Percentiles rank a stretch among this genome's conserved stretches.
These are phyloP conservation scores for Claviceps quebecensis DNA, from an alignment of 2,329 filamentous ascomycete genomes.

Conservation along the genomic window DNA sequence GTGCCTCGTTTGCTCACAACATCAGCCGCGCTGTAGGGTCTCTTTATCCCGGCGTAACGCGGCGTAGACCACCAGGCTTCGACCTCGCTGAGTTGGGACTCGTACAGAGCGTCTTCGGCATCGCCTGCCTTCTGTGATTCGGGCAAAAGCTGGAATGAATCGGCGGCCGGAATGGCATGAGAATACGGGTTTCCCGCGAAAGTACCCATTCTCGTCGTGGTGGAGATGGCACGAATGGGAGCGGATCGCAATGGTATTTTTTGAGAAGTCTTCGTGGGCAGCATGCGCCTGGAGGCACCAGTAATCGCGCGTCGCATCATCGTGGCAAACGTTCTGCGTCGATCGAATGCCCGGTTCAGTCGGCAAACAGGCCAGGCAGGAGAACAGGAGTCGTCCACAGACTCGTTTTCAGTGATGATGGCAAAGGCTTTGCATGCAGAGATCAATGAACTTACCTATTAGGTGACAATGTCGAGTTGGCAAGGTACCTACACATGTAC, in stretches of 20 bases:
- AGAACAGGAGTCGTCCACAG: neutral
- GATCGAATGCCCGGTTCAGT: neutral
- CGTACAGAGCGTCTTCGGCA: conserved; percentile 74
- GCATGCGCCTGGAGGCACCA: conserved; percentile 16
- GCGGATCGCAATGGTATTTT: conserved; percentile 8
- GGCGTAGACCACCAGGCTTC: conserved; percentile 82
- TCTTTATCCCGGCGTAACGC: conserved; percentile 76
- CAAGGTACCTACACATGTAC: neutral
- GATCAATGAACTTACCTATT: neutral
- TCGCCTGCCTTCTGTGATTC: conserved; percentile 63
- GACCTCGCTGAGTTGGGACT: conserved; percentile 71
- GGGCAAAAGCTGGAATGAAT: conserved; percentile 75
- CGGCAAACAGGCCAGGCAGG: neutral
- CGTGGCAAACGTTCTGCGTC: neutral
- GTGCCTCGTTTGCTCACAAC: conserved; percentile 88
- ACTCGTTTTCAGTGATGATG: neutral
- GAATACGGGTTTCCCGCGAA: conserved; percentile 15
- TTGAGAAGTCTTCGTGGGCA: conserved; percentile 9
- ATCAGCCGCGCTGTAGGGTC: conserved; percentile 80
- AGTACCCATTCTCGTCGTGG: conserved; percentile 18
- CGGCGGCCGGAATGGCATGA: conserved; percentile 34
- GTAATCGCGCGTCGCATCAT: conserved; percentile 22
- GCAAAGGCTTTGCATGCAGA: neutral
- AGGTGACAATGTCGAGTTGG: neutral
- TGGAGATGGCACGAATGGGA: conserved; percentile 18